Conservation (phyloP, 768 basidiomycete genomes). For the Naganishia kalamii region DNA sequence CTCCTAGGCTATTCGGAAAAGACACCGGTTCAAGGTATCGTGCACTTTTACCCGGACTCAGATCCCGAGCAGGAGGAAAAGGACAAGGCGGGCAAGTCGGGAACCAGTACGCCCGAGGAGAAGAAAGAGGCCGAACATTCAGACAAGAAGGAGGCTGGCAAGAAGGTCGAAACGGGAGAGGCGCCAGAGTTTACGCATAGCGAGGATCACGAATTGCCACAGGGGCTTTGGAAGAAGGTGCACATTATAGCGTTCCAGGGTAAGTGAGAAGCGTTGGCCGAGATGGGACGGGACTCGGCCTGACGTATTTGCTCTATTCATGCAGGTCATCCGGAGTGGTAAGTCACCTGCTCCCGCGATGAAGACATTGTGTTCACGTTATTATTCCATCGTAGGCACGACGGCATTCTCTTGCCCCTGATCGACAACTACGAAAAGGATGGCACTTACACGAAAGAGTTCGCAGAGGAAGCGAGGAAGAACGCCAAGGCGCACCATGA, state of each 20-base stretch:
- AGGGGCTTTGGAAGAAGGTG: constrained; percentile 29
- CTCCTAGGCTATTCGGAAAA: constrained; percentile 31
- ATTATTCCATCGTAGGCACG: constrained; percentile 23
- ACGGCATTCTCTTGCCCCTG: constrained; percentile 35
- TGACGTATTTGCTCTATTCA: neutral
- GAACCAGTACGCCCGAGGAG: constrained; percentile 4
- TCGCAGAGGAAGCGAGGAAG: constrained; percentile 30
- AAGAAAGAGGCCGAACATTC: neutral
- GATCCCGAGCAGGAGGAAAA: neutral
- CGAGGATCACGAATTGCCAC: constrained; percentile 26
- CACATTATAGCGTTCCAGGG: constrained; percentile 38
- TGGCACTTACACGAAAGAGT: constrained; percentile 29
- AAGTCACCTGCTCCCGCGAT: neutral
- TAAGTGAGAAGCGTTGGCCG: constrained; percentile 10
- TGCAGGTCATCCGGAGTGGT: constrained; percentile 36
- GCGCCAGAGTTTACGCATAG: constrained; percentile 34
- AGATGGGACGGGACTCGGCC: neutral
- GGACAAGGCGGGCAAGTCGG: neutral
- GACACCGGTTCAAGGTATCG: constrained; percentile 34
- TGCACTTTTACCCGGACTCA: constrained; percentile 28
- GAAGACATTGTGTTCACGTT: neutral
- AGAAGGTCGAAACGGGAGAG: constrained; percentile 4
- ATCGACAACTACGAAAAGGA: constrained; percentile 34
- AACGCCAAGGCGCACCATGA: constrained; percentile 27
- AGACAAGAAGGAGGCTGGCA: constrained; percentile 13